Base-by-base conservation (phyloP, 2,329 filamentous ascomycete species). In the Aureobasidium musti region DNA sequence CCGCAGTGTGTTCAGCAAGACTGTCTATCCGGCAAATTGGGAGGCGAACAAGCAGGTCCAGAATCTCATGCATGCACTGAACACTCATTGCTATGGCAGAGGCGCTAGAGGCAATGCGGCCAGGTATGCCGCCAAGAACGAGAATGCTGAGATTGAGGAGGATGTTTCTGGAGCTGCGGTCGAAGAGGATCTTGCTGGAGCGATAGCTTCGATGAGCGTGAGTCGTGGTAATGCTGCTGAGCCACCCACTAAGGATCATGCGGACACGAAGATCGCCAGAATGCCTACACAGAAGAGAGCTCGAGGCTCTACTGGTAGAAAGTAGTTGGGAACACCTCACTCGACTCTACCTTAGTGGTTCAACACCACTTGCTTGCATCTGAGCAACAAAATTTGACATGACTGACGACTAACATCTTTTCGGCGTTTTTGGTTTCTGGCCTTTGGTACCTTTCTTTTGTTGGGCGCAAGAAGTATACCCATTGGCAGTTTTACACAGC, bases 91-190 rank as follows among this genome's bases (percentile, higher is more conserved):
- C 6, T 60, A 41, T 7, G 57, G 57, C 7, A 60, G 47, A 23
- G 57, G 57, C 7, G 57, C 41, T 17, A 60, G 57, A 49, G 57
- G 57, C 4, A 59, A 56, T 39, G 52, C 26, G 21, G 35, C 35
- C 5, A 37, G 52, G 21, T 56, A 56, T 26, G 35, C n/a, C 41
- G 52, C 52, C 21, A 39, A 23, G 13, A 41, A 10, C 21, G 8
- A 13, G 26, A 19, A 33, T 10, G 6, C 28, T 52, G 49, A 41
- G 35, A 21, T 33, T 26, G 21, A 23, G 6, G 21, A 56, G 47
- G 21, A 35, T 5, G 26, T 14, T n/a, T n/a, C n/a, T n/a, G n/a
- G n/a, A n/a, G 45, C 30, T 33, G 8, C 5, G 30, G 30, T 33
- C 8, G 30, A 8, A 33, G 21, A 26, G 19, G 33, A 37, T 26